phyloP scores from a whole-genome alignment of 2,329 filamentous ascomycete species.

The Cadophora gregata region DNA sequence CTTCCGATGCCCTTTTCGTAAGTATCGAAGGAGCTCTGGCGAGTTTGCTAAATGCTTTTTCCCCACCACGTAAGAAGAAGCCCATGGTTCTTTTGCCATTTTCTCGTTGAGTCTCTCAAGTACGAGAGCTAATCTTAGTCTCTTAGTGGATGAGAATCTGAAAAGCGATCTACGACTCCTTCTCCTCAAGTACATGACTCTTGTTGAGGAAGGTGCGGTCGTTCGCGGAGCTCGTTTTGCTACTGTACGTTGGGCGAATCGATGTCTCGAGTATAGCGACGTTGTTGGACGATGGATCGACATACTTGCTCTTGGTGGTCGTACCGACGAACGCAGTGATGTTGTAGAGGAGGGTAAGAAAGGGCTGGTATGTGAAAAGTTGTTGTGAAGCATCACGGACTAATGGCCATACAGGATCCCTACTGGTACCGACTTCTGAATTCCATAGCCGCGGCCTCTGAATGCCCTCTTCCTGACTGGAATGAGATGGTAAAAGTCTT shows the following conservation, averaged over 20 bases:
- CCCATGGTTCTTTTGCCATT: background rate
- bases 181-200: slow-evolving; percentile 71
- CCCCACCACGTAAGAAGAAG: slow-evolving; percentile 28
- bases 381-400: background rate
- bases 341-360: slow-evolving; percentile 88
- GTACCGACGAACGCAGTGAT: slow-evolving; percentile 74
- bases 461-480: slow-evolving; percentile 56
- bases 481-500: slow-evolving; percentile 55
- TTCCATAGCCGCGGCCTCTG: slow-evolving; percentile 51
- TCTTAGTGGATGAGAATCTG: slow-evolving; percentile 46
- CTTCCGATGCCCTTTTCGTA: slow-evolving; percentile 74
- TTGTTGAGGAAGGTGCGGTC: slow-evolving; percentile 54
- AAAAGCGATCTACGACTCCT: slow-evolving; percentile 50
- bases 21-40: slow-evolving; percentile 91
- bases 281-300: slow-evolving; percentile 86
- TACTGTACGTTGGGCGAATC: slow-evolving; percentile 87
- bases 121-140: background rate
- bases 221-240: slow-evolving; percentile 81
- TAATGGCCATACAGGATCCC: slow-evolving; percentile 49
- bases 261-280: slow-evolving; percentile 81
- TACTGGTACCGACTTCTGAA: slow-evolving; percentile 73
- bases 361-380: slow-evolving; percentile 70
- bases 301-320: slow-evolving; percentile 76
- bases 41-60: slow-evolving; percentile 69
- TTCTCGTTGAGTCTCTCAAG: background rate